A percentile compares a stretch with the other conserved stretches of the same genome.
Evolutionary conservation across 495 filamentous ascomycete genomes (phyloP).

Genomic region (Xylaria acuta): DNA sequence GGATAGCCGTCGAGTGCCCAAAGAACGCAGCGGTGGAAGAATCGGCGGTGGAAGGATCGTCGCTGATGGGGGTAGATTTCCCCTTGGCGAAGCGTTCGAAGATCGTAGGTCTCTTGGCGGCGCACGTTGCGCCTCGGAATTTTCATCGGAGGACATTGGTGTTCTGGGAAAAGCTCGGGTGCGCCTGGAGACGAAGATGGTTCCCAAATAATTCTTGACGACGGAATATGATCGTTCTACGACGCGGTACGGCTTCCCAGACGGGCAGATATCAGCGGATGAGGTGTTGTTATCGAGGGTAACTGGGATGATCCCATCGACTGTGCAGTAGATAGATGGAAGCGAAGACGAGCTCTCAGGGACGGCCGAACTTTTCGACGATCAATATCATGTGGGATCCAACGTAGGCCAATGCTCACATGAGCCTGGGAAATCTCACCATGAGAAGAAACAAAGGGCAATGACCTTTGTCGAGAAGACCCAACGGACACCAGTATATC

Average conservation of each 20-base stretch:
- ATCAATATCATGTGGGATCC: slow-evolving; percentile 14
- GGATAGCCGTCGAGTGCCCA: slow-evolving; percentile 35
- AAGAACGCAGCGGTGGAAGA: slow-evolving; percentile 51
- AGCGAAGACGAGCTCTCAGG: slow-evolving; percentile 61
- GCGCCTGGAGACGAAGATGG: slow-evolving; percentile 25
- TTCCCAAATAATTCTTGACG: slow-evolving; percentile 30
- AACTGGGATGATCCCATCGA: slow-evolving; percentile 47
- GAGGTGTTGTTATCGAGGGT: slow-evolving; percentile 48
- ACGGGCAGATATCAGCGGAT: slow-evolving; percentile 44
- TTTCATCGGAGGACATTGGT: slow-evolving; percentile 49
- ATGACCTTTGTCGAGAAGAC: slow-evolving; percentile 18
- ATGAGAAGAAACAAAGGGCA: slow-evolving; percentile 33
- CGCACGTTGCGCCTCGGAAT: slow-evolving; percentile 43
- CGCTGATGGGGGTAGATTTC: slow-evolving; percentile 31
- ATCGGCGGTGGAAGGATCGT: slow-evolving; percentile 50
- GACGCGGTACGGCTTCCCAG: slow-evolving; percentile 52
- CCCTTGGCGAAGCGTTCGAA: slow-evolving; percentile 34
- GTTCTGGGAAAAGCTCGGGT: slow-evolving; percentile 28
- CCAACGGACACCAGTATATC: neutral
- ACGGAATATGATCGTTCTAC: slow-evolving; percentile 50
- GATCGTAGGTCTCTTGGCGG: slow-evolving; percentile 46
- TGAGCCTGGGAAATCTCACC: slow-evolving; percentile 32
- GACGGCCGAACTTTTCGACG: slow-evolving; percentile 62
- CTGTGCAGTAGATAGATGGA: slow-evolving; percentile 43
- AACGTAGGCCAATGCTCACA: neutral